Evolutionary conservation across 192 early-diverging fungal genomes (phyloP).

Genomic region (Umbelopsis vinacea): DNA sequence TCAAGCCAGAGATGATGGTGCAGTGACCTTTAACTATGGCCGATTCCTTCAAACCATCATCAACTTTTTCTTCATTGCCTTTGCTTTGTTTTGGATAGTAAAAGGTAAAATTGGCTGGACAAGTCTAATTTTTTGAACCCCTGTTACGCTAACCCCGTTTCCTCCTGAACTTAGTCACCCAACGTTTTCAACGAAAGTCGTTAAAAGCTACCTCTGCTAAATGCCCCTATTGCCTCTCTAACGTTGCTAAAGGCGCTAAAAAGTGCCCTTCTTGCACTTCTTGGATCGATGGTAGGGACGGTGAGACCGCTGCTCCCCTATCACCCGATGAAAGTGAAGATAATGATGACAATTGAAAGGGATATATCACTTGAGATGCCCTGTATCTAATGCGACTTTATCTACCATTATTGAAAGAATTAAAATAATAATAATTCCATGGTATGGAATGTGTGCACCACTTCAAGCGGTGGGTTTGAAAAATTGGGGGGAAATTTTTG

Average conservation of each 20-base stretch:
- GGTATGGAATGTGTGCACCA: no score
- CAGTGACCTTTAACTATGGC: slow-evolving; percentile 62
- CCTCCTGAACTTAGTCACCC: slow-evolving; percentile 4
- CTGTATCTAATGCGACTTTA: no score
- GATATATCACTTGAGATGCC: not conserved
- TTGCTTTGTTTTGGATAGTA: slow-evolving; percentile 63
- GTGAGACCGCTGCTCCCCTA: not conserved
- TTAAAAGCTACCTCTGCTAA: slow-evolving; percentile 17
- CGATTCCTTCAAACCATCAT: slow-evolving; percentile 65
- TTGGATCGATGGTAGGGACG: slow-evolving; percentile 40
- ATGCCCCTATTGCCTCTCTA: slow-evolving; percentile 43
- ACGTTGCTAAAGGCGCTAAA: slow-evolving; percentile 33
- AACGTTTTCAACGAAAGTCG: not conserved
- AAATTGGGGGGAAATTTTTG: no score
- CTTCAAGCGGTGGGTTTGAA: no score
- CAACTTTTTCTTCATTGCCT: slow-evolving; percentile 67
- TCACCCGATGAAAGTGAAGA: not conserved
- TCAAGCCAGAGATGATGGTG: slow-evolving; percentile 49
- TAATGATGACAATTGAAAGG: not conserved
- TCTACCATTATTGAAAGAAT: no score
- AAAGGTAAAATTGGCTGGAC: slow-evolving; percentile 37
- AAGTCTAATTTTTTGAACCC: no score
- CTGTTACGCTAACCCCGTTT: slow-evolving; percentile 2
- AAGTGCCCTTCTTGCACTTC: slow-evolving; percentile 45
- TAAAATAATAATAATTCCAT: no score